Base-by-base conservation (phyloP, 2,329 filamentous ascomycete genomes). In the Colletotrichum orchidophilum region DNA sequence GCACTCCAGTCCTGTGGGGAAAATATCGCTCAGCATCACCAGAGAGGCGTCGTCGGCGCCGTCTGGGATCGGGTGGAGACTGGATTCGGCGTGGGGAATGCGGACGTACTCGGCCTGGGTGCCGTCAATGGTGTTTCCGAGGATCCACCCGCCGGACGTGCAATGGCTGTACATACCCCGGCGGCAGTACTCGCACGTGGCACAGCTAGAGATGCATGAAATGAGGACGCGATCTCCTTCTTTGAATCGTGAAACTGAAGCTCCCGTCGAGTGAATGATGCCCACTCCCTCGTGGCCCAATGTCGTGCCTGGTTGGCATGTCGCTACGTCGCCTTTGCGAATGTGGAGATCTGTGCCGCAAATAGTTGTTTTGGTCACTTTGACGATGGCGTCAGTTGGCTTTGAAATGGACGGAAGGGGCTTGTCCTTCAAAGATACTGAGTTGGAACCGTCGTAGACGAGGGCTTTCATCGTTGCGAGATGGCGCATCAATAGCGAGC, bases 11-110 rank as follows among this genome's bases (percentile, higher is more conserved):
- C 87, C 87, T 0, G 83, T 85, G 1, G 83, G 82, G 66, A 85
- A 87, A 50, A 85, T 55, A 81, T 81, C 82, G 26, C 83, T 83
- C 0, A 85, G 76, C 7, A 85, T 77, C 72, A 91, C 88, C 13
- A 82, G 89, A 0, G 89, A 89, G 2, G 79, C 77, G 52, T 83
- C 81, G 27, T 85, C 82, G 1, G 84, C 81, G 1, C 79, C 82
- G 0, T 74, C 53, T 1, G 90, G 90, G 1, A 93, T 80, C 63
- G 87, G 87, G 29, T 92, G 78, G 8, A 87, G 87, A 70, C 92
- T 92, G 80, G 91, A 91, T 75, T 92, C 90, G 1, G 90, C 91
- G 71, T 88, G 92, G 0, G 90, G 91, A 2, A 92, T 87, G 2
- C 89, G 84, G 26, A 92, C 81, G 71, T 89, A 92, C 77, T 92